Evolutionary conservation across 23 red algal species (phyloP), one percentile per base, ranked within the genome.

Genomic region (Gracilariopsis chorda): DNA sequence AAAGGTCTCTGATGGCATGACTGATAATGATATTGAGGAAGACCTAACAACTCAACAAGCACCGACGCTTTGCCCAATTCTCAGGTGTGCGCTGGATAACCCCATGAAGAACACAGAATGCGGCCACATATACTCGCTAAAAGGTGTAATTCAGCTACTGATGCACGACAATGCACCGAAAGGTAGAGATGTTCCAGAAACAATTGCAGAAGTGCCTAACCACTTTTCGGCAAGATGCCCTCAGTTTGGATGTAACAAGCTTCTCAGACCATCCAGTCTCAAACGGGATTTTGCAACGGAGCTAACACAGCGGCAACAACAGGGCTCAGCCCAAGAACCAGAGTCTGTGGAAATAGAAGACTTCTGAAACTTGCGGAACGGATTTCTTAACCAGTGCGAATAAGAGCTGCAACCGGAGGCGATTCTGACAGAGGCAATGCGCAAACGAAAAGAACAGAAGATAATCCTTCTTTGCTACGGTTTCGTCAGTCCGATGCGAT

Each of bases 281-380:
- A 89, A 89, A 46, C 61, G 85, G 13, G 85, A 89, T 69, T 89
- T 62, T 51, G 85, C 34, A 23, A 78, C 85, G 3, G 85, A 89
- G 69, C 51, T 89, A 24, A 61, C 85, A 57, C 85, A 89, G 37
- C 25, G 85, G 46, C 85, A 89, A 32, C 48, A 73, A 42, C 46
- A 76, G 30, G 23, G 28, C 6, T 33, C 85, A 51, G 44, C 46
- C 24, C 51, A 89, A 42, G 36, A 62, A 40, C 28, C 36, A 24
- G 68, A 60, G 36, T 27, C 69, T n/a, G 48, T 87, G 82, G 63
- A 87, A 72, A 41, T 87, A 51, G 82, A 87, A 21, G 64, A 87
- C 40, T 19, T 87, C 17, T 52, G 48, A 80, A 13, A 9, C 10
- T 67, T 32, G 21, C 23, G 9, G 9, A 9, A 51, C 48, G 9